Percentiles rank a stretch among this genome's conserved stretches.
phyloP scores from a whole-genome alignment of 306 rosid genomes.

The Pterocarpus santalinus region DNA sequence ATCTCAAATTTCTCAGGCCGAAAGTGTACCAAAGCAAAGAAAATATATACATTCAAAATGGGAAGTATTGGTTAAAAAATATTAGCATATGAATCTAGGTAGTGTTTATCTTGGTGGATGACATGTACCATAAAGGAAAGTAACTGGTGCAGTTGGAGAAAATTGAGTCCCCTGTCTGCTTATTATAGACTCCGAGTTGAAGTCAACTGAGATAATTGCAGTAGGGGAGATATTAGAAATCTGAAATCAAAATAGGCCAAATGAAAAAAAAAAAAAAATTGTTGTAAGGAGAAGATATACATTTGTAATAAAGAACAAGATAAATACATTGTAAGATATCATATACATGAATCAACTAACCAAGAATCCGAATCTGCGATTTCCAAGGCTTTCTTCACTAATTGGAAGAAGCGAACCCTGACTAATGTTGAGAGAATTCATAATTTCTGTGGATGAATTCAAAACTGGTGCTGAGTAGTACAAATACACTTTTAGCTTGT shows the following conservation, averaged over 20 bases:
- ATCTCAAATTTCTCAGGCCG: constrained; percentile 1
- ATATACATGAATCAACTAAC: constrained; percentile 59
- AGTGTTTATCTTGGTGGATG: constrained; percentile 20
- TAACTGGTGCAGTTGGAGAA: constrained; percentile 75
- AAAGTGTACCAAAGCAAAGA: not conserved
- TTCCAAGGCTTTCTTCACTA: constrained; percentile 53
- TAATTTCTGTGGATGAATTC: constrained; percentile 77
- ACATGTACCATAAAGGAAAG: constrained; percentile 80
- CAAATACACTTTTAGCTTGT: constrained; percentile 66
- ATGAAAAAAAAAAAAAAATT: not conserved
- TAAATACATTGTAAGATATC: constrained; percentile 2
- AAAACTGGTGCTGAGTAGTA: constrained; percentile 84
- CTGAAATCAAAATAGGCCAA: constrained; percentile 57
- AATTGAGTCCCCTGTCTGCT: constrained; percentile 82
- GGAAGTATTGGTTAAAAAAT: not conserved
- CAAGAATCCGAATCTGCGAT: constrained; percentile 84
- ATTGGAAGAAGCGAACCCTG: constrained; percentile 70
- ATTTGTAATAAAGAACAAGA: constrained; percentile 31
- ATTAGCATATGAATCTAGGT: constrained; percentile 19
- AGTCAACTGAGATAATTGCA: constrained; percentile 67
- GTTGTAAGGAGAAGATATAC: constrained; percentile 42
- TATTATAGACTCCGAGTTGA: constrained; percentile 68
- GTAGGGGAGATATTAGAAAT: constrained; percentile 64
- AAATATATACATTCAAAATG: not conserved
- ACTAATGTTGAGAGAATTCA: constrained; percentile 64